Percentiles rank a stretch among this genome's conserved stretches.
Evolutionary conservation across 2,329 filamentous ascomycete species (phyloP).

Genomic region (Hirsutella rhossiliensis): DNA sequence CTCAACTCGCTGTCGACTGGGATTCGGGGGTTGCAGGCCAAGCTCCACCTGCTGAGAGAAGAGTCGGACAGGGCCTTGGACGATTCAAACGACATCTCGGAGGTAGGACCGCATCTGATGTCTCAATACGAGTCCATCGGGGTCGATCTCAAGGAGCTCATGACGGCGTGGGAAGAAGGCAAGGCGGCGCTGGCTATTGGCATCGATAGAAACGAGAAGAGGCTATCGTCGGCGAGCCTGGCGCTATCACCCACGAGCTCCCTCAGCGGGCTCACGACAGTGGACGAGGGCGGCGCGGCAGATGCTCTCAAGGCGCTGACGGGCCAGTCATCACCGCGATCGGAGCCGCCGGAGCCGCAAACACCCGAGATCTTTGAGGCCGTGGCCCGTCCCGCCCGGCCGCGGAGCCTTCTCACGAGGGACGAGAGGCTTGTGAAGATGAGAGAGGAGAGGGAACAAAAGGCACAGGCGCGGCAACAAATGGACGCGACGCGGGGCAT

Average conservation of each 20-base stretch:
- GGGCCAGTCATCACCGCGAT: constrained; percentile 49
- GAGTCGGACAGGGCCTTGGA: constrained; percentile 75
- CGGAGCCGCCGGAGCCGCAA: constrained; percentile 47
- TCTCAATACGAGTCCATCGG: constrained; percentile 92
- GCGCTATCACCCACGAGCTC: constrained; percentile 48
- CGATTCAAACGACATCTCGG: constrained; percentile 57
- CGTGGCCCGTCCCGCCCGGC: constrained; percentile 54
- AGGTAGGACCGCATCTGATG: constrained; percentile 69
- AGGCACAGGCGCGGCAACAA: constrained; percentile 59
- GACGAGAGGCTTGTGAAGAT: constrained; percentile 84
- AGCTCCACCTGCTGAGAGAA: constrained; percentile 82
- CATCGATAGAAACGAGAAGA: constrained; percentile 69
- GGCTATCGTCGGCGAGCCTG: constrained; percentile 49
- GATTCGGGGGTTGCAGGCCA: constrained; percentile 85
- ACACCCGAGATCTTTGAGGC: constrained; percentile 84
- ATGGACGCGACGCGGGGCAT: constrained; percentile 77
- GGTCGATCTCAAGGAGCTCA: constrained; percentile 66
- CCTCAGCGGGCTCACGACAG: constrained; percentile 54
- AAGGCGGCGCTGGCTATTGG: constrained; percentile 71
- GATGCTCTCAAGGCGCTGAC: constrained; percentile 68
- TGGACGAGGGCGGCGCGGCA: constrained; percentile 37
- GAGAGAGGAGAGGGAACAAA: constrained; percentile 71
- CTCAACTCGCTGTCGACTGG: constrained; percentile 81
- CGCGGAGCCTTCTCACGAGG: constrained; percentile 60
- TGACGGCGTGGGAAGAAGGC: constrained; percentile 79